Conservation (phyloP, 1,284 basidiomycete genomes). For the Takashimella tepidaria region DNA sequence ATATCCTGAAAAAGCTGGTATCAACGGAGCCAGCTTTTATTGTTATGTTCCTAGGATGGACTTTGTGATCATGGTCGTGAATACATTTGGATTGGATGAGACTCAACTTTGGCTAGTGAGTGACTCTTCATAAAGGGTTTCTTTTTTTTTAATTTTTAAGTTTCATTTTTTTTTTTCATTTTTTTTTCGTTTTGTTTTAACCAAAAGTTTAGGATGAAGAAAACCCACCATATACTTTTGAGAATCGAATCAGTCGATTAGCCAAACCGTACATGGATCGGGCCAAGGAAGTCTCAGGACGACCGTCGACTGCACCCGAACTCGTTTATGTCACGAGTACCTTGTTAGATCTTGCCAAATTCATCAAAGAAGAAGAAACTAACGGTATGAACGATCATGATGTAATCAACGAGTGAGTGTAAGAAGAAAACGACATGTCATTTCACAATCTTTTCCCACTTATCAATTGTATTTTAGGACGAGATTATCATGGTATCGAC, state of each 20-base stretch:
- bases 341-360: conserved; percentile 17
- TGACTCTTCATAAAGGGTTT: too few relatives aligned
- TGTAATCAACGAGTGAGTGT: conserved; percentile 2
- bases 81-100: conserved; percentile 17
- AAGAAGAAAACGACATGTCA: too few relatives aligned
- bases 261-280: conserved; percentile 8
- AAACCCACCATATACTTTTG: conserved; percentile 17
- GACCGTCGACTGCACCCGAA: conserved; percentile 10
- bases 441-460: too few relatives aligned
- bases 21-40: conserved; percentile 2
- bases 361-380: conserved; percentile 14
- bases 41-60: conserved; percentile 19
- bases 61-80: conserved; percentile 13
- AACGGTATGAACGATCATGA: too few relatives aligned
- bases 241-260: conserved; percentile 10
- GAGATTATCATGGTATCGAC: conserved; percentile 13
- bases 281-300: not conserved
- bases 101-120: conserved; percentile 17
- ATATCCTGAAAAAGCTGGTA: not conserved
- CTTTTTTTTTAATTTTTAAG: too few relatives aligned
- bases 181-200: not conserved
- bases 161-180: too few relatives aligned
- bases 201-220: not conserved
- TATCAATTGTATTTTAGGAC: not conserved
- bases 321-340: conserved; percentile 13